Percentiles rank a stretch among this genome's conserved stretches.
Evolutionary conservation across 768 basidiomycete species (phyloP).

Genomic region (Tricholomella constricta): DNA sequence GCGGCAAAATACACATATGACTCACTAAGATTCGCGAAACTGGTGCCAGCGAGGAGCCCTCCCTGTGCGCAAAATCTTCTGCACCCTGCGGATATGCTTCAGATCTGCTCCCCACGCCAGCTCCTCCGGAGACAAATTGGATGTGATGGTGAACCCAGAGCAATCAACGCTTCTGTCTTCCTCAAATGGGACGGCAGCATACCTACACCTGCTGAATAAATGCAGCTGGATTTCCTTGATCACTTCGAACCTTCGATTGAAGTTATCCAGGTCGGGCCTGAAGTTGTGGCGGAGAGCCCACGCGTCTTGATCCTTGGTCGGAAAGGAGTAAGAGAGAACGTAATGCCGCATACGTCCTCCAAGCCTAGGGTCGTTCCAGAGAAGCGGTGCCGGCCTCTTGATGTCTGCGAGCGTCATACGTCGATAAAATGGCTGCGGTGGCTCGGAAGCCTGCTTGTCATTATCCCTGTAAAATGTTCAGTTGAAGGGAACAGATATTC

Average conservation of each 20-base stretch:
- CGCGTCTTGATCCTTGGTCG: neutral
- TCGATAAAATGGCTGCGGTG: no score
- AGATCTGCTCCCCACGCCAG: neutral
- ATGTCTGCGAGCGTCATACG: no score
- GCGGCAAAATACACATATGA: no score
- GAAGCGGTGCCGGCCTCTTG: no score
- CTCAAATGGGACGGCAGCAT: neutral
- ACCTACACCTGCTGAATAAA: neutral
- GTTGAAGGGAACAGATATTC: no score
- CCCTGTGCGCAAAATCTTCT: neutral
- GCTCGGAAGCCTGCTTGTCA: no score
- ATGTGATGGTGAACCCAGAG: neutral
- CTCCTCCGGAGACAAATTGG: neutral
- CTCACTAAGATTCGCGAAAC: no score
- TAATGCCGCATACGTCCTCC: neutral
- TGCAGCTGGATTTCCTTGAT: neutral
- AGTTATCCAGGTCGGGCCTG: neutral
- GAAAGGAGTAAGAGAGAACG: neutral
- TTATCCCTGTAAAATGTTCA: no score
- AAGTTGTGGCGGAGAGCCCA: neutral
- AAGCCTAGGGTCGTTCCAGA: neutral
- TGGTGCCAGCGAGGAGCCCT: neutral
- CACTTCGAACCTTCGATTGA: neutral
- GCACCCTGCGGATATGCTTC: neutral
- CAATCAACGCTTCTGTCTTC: neutral